These are phyloP conservation scores for Lachancea fermentati DNA, from an alignment of 805 yeast species.

Conservation along the genomic window DNA sequence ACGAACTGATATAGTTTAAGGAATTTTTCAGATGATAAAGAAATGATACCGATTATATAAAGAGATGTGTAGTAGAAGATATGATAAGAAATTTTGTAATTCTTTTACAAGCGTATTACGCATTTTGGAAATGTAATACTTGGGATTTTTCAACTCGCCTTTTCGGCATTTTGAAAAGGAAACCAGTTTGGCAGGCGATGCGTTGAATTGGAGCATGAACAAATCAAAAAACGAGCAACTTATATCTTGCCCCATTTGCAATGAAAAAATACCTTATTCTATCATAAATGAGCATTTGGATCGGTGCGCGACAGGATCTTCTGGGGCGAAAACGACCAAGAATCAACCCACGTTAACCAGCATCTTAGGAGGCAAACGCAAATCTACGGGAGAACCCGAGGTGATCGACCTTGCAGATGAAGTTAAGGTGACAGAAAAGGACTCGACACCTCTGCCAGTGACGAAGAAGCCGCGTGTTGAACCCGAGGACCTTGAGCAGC, in stretches of 20 bases:
- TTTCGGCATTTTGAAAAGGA: background rate
- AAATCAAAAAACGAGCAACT: conserved; percentile 16
- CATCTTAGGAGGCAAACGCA: conserved; percentile 12
- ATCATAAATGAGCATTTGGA: conserved; percentile 30
- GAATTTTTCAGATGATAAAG: background rate
- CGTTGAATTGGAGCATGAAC: conserved; percentile 5
- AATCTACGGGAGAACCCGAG: conserved; percentile 1
- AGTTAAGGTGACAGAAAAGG: conserved; percentile 12
- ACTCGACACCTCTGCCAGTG: background rate
- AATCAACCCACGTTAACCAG: conserved; percentile 18
- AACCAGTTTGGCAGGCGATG: no score
- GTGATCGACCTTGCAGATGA: conserved; percentile 4
- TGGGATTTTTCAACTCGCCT: no score
- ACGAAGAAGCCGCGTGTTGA: background rate
- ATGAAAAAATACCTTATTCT: conserved; percentile 20
- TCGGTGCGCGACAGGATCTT: conserved; percentile 15
- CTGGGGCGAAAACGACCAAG: conserved; percentile 3
- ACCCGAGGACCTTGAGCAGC: conserved; percentile 18
- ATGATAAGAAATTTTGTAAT: no score
- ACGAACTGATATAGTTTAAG: conserved; percentile 11
- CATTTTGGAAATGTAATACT: no score
- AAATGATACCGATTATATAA: no score
- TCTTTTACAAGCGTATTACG: no score
- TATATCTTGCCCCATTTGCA: conserved; percentile 31
- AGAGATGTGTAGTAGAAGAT: no score